These are phyloP conservation scores for Colletotrichum musae DNA, from an alignment of 2,329 filamentous ascomycete genomes.

Conservation along the genomic window DNA sequence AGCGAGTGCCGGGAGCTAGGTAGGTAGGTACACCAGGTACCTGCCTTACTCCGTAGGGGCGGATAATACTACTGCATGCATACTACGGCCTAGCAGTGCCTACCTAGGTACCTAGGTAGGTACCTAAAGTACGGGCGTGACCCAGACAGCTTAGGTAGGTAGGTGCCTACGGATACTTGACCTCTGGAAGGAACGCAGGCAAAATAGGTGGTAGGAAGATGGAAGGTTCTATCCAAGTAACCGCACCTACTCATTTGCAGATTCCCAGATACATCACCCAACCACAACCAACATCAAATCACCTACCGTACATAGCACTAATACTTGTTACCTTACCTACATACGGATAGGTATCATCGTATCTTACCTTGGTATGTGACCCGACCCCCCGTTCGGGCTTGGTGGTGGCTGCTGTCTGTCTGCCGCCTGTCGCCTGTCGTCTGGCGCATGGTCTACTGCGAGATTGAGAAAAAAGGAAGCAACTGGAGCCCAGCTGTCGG, in stretches of 20 bases:
- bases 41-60: background rate
- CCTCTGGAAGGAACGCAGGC: too few relatives aligned
- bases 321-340: too few relatives aligned
- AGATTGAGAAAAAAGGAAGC: constrained; percentile 8
- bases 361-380: background rate
- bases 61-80: background rate
- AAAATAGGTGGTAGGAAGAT: too few relatives aligned
- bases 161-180: too few relatives aligned
- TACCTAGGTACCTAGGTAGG: too few relatives aligned
- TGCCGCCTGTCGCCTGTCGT: constrained; percentile 3
- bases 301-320: too few relatives aligned
- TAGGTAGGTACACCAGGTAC: background rate
- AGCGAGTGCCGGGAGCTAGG: constrained; percentile 21
- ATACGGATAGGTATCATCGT: background rate
- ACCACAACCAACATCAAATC: too few relatives aligned
- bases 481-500: constrained; percentile 15
- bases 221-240: too few relatives aligned
- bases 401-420: background rate
- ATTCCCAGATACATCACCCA: too few relatives aligned
- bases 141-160: too few relatives aligned
- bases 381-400: background rate
- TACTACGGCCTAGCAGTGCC: background rate
- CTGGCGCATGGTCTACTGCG: background rate
- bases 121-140: too few relatives aligned
- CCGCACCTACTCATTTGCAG: too few relatives aligned